Evolutionary conservation across 257 asterid species (phyloP), one percentile per base, ranked within the genome.

Genomic region (Hygrophila difformis): DNA sequence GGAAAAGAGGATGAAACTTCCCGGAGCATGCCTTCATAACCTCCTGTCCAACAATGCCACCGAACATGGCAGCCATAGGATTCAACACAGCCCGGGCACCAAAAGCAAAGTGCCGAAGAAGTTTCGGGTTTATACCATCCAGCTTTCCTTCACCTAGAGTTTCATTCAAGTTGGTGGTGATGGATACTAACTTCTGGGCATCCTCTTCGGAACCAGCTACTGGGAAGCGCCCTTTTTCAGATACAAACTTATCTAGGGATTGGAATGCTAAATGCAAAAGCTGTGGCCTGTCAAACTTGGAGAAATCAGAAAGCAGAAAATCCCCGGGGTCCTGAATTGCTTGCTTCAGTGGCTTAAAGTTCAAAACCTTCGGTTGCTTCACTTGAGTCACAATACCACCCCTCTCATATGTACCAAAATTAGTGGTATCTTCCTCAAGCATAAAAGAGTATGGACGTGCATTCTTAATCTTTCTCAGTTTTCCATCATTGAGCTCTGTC

Each of bases 11-110:
- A 67, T 87, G 94, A 56, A 87, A 87, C 71, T 87, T 87, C 58
- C 94, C 94, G 50, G 97, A 80, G 81, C 97, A 87, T 31, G 97
- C 97, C 78, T 87, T 87, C 73, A 87, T 47, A 67, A 87, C 85
- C 70, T 87, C 97, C 80, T 87, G 97, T 28, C 94, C 97, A 36
- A 87, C 94, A 67, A 87, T 74, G 59, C 97, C 97, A 54, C 97
- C 97, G 63, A 83, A 87, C 83, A 87, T 87, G 69, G 94, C 97
- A 65, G 97, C 94, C 94, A 87, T 80, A 43, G 97, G 95, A 60
- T 83, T 87, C 56, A 87, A 74, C 33, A 83, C 88, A 36, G 95
- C 97, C 43, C 94, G 81, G 20, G 94, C 81, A 54, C 97, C 97
- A 70, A 70, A 81, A 53, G 93, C 79, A 57, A 87, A 87, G 33